These are phyloP conservation scores for Cyberlindnera veronae DNA, from an alignment of 805 yeast species.

Conservation along the genomic window DNA sequence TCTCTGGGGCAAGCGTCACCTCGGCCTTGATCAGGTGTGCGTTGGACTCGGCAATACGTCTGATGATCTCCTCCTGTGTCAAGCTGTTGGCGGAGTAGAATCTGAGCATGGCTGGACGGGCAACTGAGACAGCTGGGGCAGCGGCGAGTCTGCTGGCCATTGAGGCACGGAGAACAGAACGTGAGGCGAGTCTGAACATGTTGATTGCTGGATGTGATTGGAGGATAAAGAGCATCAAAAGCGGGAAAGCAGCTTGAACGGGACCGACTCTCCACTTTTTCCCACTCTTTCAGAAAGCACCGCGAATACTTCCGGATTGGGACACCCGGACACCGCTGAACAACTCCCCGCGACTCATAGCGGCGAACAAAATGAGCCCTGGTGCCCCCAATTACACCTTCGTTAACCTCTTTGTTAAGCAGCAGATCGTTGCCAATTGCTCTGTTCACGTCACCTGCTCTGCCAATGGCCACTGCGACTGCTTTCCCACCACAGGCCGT, in stretches of 20 bases:
- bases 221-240: not conserved
- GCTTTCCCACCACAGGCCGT: conserved; percentile 66
- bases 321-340: not conserved
- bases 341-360: too few relatives aligned
- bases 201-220: not conserved
- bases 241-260: not conserved
- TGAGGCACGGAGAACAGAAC: conserved; percentile 37
- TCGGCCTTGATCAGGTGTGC: conserved; percentile 60
- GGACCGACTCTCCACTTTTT: not conserved
- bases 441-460: too few relatives aligned
- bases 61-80: conserved; percentile 73
- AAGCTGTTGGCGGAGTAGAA: conserved; percentile 62
- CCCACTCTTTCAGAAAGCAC: not conserved
- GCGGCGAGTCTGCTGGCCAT: conserved; percentile 24
- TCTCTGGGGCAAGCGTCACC: conserved; percentile 36
- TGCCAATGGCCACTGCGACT: too few relatives aligned
- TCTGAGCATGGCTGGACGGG: conserved; percentile 33
- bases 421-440: too few relatives aligned
- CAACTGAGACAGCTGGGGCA: conserved; percentile 23
- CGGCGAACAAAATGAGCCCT: too few relatives aligned
- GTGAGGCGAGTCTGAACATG: conserved; percentile 53
- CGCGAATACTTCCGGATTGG: not conserved
- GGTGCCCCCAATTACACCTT: too few relatives aligned
- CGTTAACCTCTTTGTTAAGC: too few relatives aligned
- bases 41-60: conserved; percentile 78